These are phyloP conservation scores for Gracilaria caudata DNA, from an alignment of 23 red algal species.

Conservation along the genomic window DNA sequence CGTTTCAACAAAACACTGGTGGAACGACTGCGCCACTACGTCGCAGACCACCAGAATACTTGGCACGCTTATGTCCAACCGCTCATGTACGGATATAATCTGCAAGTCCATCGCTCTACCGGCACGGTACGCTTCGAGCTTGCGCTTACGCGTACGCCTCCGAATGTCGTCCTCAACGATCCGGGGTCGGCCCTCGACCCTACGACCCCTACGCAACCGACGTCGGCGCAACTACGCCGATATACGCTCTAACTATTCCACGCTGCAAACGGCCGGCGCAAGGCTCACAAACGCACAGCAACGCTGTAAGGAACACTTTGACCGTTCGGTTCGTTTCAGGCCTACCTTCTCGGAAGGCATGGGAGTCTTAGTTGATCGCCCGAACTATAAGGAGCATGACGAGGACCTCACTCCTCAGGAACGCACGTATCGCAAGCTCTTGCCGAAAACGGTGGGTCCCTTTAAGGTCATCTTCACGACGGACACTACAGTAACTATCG, in stretches of 20 bases:
- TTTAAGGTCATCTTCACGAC: neutral
- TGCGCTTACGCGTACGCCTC: no score
- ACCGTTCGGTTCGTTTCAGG: neutral
- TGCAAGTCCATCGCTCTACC: no score
- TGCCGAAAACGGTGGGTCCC: neutral
- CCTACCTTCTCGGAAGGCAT: neutral
- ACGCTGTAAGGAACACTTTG: slow-evolving; percentile 10
- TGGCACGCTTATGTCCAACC: no score
- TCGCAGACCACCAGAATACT: no score
- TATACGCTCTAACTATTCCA: neutral
- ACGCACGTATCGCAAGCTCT: neutral
- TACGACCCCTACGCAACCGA: neutral
- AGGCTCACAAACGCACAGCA: neutral
- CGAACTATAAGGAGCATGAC: neutral
- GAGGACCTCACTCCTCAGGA: neutral
- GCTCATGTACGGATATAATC: no score
- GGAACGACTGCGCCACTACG: no score
- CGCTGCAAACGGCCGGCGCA: neutral
- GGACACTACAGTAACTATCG: slow-evolving; percentile 8
- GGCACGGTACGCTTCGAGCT: no score
- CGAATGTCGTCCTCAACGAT: no score
- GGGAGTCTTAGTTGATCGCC: slow-evolving; percentile 1
- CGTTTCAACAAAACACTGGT: no score
- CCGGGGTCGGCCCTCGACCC: no score
- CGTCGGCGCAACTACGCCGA: neutral